Percentiles rank a stretch among this genome's conserved stretches.
These are phyloP conservation scores for Mortierella sp. DNA, from an alignment of 371 early-diverging fungal genomes.

Conservation along the genomic window DNA sequence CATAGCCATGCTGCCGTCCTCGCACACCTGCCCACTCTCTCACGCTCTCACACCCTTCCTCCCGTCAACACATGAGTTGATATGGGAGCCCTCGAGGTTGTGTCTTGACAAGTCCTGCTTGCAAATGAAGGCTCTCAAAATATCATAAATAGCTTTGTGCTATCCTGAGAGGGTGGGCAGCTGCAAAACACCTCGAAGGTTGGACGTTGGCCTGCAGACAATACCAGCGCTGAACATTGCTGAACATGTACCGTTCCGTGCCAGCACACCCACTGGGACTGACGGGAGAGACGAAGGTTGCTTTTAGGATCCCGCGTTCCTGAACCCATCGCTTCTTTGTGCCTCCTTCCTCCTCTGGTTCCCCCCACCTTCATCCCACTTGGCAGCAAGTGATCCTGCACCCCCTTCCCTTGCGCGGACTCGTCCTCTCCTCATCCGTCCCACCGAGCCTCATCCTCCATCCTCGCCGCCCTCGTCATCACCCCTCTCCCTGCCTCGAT, in stretches of 20 bases:
- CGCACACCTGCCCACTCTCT: too few species aligned
- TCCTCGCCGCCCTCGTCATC: not conserved
- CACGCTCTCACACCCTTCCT: too few species aligned
- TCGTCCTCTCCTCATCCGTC: not conserved
- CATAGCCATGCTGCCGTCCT: too few species aligned
- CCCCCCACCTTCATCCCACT: constrained; percentile 40
- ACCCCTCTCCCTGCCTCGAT: constrained; percentile 9
- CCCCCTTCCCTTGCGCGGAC: constrained; percentile 1
- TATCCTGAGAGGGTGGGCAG: too few species aligned
- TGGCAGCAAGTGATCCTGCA: constrained; percentile 25
- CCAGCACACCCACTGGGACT: too few species aligned
- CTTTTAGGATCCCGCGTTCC: constrained; percentile 19
- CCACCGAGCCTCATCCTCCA: constrained; percentile 1
- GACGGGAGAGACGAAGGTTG: not conserved
- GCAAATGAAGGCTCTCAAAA: constrained; percentile 16
- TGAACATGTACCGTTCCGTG: too few species aligned
- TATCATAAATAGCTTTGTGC: not conserved
- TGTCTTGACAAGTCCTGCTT: too few species aligned
- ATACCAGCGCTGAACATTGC: too few species aligned
- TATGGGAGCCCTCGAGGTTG: too few species aligned
- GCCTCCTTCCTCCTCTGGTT: constrained; percentile 31
- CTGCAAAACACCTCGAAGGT: too few species aligned
- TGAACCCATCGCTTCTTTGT: constrained; percentile 26
- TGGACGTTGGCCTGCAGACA: too few species aligned
- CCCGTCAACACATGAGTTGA: too few species aligned